phyloP scores from a whole-genome alignment of 192 early-diverging fungal species.

The Glomus cerebriforme region DNA sequence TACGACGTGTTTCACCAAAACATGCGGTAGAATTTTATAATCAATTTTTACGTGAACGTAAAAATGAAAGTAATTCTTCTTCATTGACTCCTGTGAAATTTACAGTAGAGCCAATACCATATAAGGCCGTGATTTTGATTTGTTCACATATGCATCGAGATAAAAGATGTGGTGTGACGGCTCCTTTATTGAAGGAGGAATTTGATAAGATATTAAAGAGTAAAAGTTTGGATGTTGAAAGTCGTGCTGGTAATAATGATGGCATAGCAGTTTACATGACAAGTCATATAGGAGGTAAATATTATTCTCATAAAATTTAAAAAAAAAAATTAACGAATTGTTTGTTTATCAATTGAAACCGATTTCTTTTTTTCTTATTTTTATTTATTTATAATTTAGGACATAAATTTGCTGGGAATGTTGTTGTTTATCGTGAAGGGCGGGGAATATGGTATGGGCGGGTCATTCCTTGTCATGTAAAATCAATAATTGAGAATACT shows the following conservation, averaged over 20 bases:
- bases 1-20: conserved; percentile 48
- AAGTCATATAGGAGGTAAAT: conserved; percentile 60
- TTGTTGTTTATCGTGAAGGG: conserved; percentile 55
- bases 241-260: not conserved
- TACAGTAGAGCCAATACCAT: conserved; percentile 31
- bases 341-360: no score
- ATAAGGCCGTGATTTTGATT: conserved; percentile 51
- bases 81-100: not conserved
- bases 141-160: conserved; percentile 61
- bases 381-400: conserved; percentile 34
- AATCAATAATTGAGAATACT: conserved; percentile 54
- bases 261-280: conserved; percentile 48
- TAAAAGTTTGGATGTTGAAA: conserved; percentile 49
- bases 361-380: not conserved
- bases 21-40: conserved; percentile 50
- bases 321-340: not conserved
- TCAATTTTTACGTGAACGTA: conserved; percentile 33
- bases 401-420: conserved; percentile 65
- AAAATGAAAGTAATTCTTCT: not conserved
- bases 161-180: conserved; percentile 59
- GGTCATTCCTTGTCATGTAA: conserved; percentile 53
- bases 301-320: not conserved
- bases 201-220: conserved; percentile 49
- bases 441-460: conserved; percentile 63
- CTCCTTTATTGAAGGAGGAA: conserved; percentile 52